Evolutionary conservation across 2,329 filamentous ascomycete genomes (phyloP), one percentile per base, ranked within the genome.

Genomic region (Aspergillus arachidicola): DNA sequence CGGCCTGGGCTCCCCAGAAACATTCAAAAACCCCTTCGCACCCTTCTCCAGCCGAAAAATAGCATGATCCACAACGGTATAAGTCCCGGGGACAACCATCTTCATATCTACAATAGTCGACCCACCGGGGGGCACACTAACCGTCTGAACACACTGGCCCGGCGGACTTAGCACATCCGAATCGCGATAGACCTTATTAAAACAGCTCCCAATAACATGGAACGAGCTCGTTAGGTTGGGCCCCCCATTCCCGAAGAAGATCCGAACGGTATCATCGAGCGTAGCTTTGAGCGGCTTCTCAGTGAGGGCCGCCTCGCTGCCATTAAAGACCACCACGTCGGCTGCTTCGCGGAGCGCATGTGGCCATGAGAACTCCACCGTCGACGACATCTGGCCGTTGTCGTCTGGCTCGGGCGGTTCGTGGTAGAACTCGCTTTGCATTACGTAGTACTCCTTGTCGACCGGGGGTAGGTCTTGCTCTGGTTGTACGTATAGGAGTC

Each of bases 391-490:
- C 9, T 71, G 72, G 0, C 76, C 75, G 59, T 77, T 64, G 10
- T 73, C 75, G n/a, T 67, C 67, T 1, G 67, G 60, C 57, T 77
- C 75, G 0, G 76, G 76, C 9, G 75, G 74, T 62, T 78, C 76
- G 48, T 77, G 74, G 62, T 77, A 78, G 60, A 76, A 75, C 60
- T 77, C 76, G 64, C 74, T 77, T 64, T 78, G 76, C 71, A 78
- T 73, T 21, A 78, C 75, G 64, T 75, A 78, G 64, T 77, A 78
- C 58, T 78, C 76, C 19, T 66, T 62, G 50, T 77, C 74, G 11
- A 76, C 75, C 0, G 70, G 63, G 0, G 74, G 73, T 0, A 77
- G 69, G 23, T 68, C 67, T 9, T 68, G 66, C 23, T 69, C 75
- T 3, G 75, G 73, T 64, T 77, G 74, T 16, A 77, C 75, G 66